Evolutionary conservation across 2,329 filamentous ascomycete genomes (phyloP), one percentile per base, ranked within the genome.

Genomic region (Diaporthe citri): DNA sequence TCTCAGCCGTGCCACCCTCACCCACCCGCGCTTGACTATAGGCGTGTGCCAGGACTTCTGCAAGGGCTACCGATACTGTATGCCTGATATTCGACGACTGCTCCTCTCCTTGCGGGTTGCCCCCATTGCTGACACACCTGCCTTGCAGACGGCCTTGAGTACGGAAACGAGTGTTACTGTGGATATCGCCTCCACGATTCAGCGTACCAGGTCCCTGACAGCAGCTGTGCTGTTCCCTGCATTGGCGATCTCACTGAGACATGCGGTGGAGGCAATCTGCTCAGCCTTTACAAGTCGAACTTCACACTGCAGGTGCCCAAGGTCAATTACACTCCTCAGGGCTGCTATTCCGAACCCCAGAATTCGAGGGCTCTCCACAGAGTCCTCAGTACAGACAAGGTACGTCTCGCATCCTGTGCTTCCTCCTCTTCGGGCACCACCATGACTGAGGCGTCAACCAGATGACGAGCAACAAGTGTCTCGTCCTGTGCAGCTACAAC

Each of bases 121-220:
- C 6, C 8, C 36, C 25, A 7, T 41, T 10, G 22, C 28, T 57
- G n/a, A 55, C n/a, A 43, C 9, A 5, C n/a, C 48, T 56, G 67
- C 36, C 17, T 28, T 41, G n/a, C 13, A 57, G 48, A 57, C 25
- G 41, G 57, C 31, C 78, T 82, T 41, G 83, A 85, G 75, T 84
- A 82, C 72, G 79, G 78, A 4, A 75, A 74, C 12, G 82, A 86
- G 76, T 86, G 85, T 74, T 84, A 76, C 74, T 83, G 81, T 76
- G 81, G 80, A 52, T 76, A 75, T 20, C 25, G 28, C 10, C 56
- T 79, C 57, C 64, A 75, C 59, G 39, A 55, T 22, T 60, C 57
- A 31, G 75, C 77, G 34, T 75, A 64, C 36, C 60, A 77, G 56
- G 69, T 76, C 12, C 62, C 66, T 34, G 77, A 77, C 46, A 77